phyloP scores from a whole-genome alignment of 2,329 filamentous ascomycete species.

The Nemania sp. region DNA sequence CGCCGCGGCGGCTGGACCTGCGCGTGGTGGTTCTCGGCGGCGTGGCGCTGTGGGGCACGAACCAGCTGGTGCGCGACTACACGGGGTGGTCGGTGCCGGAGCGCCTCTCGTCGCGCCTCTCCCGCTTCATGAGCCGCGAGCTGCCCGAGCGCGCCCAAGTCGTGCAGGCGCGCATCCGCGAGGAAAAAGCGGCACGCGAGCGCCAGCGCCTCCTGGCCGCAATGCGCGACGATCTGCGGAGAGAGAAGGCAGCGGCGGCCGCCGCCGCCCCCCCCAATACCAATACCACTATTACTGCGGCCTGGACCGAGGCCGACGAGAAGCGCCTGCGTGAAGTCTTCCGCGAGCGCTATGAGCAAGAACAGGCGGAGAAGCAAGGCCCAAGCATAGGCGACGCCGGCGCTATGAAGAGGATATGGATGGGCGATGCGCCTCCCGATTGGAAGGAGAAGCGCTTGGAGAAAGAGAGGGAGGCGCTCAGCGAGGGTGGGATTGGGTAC shows the following conservation, averaged over 20 bases:
- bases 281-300: no score
- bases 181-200: conserved; percentile 51
- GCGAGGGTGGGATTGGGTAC: conserved; percentile 57
- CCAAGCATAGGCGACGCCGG: conserved; percentile 25
- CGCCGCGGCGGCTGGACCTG: conserved; percentile 55
- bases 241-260: conserved; percentile 27
- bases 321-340: conserved; percentile 11
- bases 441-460: conserved; percentile 57
- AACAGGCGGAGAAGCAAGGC: not conserved
- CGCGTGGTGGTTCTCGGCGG: conserved; percentile 55
- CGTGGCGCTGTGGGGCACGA: conserved; percentile 56
- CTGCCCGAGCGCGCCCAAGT: conserved; percentile 60
- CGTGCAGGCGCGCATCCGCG: conserved; percentile 51
- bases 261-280: no score
- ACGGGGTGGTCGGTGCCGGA: conserved; percentile 56
- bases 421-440: conserved; percentile 58
- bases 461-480: conserved; percentile 56
- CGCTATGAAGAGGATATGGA: conserved; percentile 56
- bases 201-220: conserved; percentile 34
- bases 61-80: conserved; percentile 60
- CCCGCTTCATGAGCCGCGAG: conserved; percentile 52
- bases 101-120: conserved; percentile 50
- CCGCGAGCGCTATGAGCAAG: no score
- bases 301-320: conserved; percentile 21
- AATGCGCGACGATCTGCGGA: conserved; percentile 18